A percentile compares a stretch with the other conserved stretches of the same genome.
Evolutionary conservation across 495 filamentous ascomycete species (phyloP).

Genomic region (Melanomma pulvis-pyrius): DNA sequence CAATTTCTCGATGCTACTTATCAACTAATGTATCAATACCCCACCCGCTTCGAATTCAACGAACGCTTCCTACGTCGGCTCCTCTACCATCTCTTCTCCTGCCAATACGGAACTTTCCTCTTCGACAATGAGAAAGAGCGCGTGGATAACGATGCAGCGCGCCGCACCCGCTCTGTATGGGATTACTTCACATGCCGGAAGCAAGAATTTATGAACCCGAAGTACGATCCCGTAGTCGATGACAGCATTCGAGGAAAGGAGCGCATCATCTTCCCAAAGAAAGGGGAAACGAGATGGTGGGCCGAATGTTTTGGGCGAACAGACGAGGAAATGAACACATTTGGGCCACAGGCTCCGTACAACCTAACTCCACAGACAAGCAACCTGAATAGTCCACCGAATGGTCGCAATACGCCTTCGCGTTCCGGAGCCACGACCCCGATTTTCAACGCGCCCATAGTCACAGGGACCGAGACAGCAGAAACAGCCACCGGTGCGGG

Average conservation of each 20-base stretch:
- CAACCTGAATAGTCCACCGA: slow-evolving; percentile 13
- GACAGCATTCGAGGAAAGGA: slow-evolving; percentile 77
- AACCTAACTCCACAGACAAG: slow-evolving; percentile 9
- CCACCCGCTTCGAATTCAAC: slow-evolving; percentile 94
- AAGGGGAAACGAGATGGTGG: slow-evolving; percentile 84
- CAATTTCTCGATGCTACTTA: slow-evolving; percentile 97
- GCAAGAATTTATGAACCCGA: slow-evolving; percentile 75
- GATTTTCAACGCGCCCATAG: slow-evolving; percentile 14
- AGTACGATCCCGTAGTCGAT: slow-evolving; percentile 77
- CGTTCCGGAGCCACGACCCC: slow-evolving; percentile 20
- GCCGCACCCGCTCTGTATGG: slow-evolving; percentile 89
- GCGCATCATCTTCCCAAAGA: slow-evolving; percentile 77
- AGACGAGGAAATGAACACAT: slow-evolving; percentile 89
- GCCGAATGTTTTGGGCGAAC: slow-evolving; percentile 79
- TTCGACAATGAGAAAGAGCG: slow-evolving; percentile 94
- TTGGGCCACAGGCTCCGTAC: not conserved
- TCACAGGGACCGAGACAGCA: slow-evolving; percentile 31
- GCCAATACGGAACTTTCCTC: slow-evolving; percentile 96
- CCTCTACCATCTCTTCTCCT: slow-evolving; percentile 92
- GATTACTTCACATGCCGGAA: slow-evolving; percentile 84
- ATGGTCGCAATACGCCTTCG: slow-evolving; percentile 12
- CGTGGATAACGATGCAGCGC: slow-evolving; percentile 67
- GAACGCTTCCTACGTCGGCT: slow-evolving; percentile 89
- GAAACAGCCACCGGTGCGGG: slow-evolving; percentile 29
- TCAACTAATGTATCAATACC: slow-evolving; percentile 84